A percentile compares a stretch with the other conserved stretches of the same genome.
phyloP scores from a whole-genome alignment of 2,329 filamentous ascomycete species.

The Beauveria asiatica region DNA sequence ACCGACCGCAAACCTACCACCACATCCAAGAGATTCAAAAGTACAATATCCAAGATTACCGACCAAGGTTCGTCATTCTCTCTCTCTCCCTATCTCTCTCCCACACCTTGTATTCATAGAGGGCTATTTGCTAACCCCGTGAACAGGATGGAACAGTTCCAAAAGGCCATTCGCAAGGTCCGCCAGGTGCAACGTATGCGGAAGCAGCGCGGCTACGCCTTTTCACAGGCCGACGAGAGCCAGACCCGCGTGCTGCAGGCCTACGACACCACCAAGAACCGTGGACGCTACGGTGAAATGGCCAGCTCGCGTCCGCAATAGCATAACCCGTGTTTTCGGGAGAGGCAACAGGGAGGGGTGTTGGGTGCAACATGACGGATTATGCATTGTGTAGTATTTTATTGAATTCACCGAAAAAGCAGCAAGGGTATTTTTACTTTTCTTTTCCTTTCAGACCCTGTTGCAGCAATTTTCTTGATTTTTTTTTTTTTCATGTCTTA shows the following conservation, averaged over 20 bases:
- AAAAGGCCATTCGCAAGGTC: constrained; percentile 98
- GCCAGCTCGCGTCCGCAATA: constrained; percentile 36
- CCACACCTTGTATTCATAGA: no score
- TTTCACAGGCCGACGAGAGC: constrained; percentile 93
- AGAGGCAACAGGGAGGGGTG: neutral
- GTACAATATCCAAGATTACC: constrained; percentile 98
- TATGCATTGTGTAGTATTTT: constrained; percentile 5
- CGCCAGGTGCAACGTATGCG: constrained; percentile 98
- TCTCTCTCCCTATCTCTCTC: no score
- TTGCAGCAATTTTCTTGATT: neutral
- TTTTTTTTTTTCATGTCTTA: neutral
- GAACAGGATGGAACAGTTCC: constrained; percentile 93
- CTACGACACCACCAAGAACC: constrained; percentile 89
- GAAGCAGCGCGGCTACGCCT: constrained; percentile 96
- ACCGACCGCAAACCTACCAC: constrained; percentile 89
- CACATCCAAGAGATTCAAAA: constrained; percentile 99
- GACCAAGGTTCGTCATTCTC: constrained; percentile 63
- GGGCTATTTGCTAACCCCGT: neutral
- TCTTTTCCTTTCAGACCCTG: neutral
- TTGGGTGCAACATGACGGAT: neutral
- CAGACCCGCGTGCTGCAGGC: constrained; percentile 93
- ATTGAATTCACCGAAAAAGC: neutral
- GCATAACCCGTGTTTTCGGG: neutral
- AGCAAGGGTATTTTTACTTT: neutral
- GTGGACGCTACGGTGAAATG: constrained; percentile 96